Evolutionary conservation across 2,329 filamentous ascomycete species (phyloP).

Genomic region (Cladorrhinum sp.): DNA sequence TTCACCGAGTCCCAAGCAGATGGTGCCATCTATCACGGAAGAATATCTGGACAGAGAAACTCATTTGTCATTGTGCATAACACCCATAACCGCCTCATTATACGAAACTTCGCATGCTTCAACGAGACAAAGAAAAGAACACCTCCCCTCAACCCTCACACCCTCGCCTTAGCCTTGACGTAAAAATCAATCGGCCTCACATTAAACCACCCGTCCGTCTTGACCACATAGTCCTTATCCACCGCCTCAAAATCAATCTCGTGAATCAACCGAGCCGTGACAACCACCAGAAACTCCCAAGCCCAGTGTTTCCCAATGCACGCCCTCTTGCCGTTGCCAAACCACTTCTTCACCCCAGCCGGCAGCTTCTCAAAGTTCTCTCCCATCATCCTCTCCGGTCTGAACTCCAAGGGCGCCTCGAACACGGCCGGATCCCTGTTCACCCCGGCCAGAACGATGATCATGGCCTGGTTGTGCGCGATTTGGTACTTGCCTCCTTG

Average conservation of each 20-base stretch:
- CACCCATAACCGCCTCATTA: too few species aligned
- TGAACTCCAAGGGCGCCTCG: conserved; percentile 44
- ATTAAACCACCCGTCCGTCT: conserved; percentile 53
- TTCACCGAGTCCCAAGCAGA: too few species aligned
- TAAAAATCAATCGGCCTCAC: conserved; percentile 46
- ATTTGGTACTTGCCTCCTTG: conserved; percentile 48
- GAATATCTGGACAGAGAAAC: neutral
- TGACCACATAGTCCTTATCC: conserved; percentile 39
- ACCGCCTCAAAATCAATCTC: conserved; percentile 46
- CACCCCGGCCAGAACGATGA: conserved; percentile 48
- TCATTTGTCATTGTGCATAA: neutral
- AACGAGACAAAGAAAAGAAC: too few species aligned
- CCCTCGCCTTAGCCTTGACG: conserved; percentile 42
- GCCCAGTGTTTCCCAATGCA: conserved; percentile 53
- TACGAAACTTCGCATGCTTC: too few species aligned
- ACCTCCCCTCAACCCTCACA: neutral
- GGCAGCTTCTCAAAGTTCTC: conserved; percentile 43
- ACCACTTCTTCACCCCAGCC: conserved; percentile 47
- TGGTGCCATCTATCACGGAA: too few species aligned
- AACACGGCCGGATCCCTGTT: conserved; percentile 50
- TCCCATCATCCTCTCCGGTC: conserved; percentile 49
- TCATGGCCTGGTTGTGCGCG: conserved; percentile 47
- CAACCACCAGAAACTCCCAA: conserved; percentile 43
- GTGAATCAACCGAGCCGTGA: conserved; percentile 42
- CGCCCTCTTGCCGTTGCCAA: conserved; percentile 50